phyloP scores from a whole-genome alignment of 371 early-diverging fungal species.

The Dinochytrium kinnereticum region DNA sequence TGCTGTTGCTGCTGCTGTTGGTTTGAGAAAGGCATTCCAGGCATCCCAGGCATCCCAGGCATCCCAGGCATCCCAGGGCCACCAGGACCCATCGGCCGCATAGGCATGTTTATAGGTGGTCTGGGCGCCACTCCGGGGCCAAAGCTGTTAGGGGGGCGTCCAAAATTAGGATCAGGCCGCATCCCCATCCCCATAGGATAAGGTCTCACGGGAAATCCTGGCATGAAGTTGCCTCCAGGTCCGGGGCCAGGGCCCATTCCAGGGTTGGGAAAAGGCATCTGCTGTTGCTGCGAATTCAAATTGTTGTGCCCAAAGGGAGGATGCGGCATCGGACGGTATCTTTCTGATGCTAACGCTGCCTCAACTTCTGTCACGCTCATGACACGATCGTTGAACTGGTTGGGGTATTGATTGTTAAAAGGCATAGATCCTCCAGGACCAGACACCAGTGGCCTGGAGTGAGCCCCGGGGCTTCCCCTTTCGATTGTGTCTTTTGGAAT shows the following conservation, averaged over 20 bases:
- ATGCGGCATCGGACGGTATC: background rate
- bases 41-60: conserved; percentile 6
- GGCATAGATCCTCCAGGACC: background rate
- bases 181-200: background rate
- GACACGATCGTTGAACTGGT: background rate
- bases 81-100: background rate
- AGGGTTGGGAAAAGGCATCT: too few relatives aligned
- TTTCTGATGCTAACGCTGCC: conserved; percentile 53
- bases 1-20: conserved; percentile 31
- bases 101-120: background rate
- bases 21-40: background rate
- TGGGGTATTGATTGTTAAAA: background rate
- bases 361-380: conserved; percentile 75
- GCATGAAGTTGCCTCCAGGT: background rate
- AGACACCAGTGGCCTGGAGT: background rate
- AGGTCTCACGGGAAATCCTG: background rate
- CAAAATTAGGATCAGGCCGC: background rate
- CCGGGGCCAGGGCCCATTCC: background rate
- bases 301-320: background rate
- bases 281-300: background rate
- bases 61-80: conserved; percentile 10
- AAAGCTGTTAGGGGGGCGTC: background rate
- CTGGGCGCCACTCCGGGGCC: background rate
- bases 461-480: background rate
- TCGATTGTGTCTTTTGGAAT: background rate